These are phyloP conservation scores for Pyrenophora teres DNA, from an alignment of 2,329 filamentous ascomycete genomes.

Conservation along the genomic window DNA sequence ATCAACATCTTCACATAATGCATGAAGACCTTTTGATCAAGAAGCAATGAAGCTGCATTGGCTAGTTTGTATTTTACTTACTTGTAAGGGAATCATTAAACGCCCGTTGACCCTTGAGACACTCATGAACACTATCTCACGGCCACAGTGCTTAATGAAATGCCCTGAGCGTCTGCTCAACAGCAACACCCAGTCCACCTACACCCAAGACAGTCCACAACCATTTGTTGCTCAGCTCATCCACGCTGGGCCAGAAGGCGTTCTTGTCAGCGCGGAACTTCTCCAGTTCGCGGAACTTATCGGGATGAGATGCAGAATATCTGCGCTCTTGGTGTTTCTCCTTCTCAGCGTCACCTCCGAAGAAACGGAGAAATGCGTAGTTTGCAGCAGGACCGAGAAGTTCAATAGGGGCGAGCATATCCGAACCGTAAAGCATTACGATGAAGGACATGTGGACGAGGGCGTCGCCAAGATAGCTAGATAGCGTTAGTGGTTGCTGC, in stretches of 20 bases:
- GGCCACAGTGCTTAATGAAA: conserved; percentile 27
- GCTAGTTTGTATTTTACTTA: neutral
- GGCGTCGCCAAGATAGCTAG: conserved; percentile 64
- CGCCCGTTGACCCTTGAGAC: neutral
- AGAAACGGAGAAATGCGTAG: conserved; percentile 62
- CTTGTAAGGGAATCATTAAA: neutral
- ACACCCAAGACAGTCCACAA: conserved; percentile 58
- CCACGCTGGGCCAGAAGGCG: conserved; percentile 61
- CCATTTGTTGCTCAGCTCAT: conserved; percentile 62
- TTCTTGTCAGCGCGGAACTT: conserved; percentile 61
- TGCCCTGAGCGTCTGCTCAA: conserved; percentile 51
- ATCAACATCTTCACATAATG: too few species aligned
- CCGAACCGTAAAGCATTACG: conserved; percentile 60
- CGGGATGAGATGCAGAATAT: conserved; percentile 56
- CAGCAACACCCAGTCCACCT: conserved; percentile 55
- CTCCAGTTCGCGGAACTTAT: conserved; percentile 60
- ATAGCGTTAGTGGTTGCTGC: neutral
- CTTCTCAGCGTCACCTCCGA: conserved; percentile 62
- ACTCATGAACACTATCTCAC: neutral
- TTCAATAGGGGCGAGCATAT: conserved; percentile 60
- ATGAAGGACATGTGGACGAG: conserved; percentile 65
- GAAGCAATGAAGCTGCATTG: neutral
- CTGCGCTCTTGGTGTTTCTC: conserved; percentile 59
- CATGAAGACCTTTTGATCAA: too few species aligned
- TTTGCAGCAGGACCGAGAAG: conserved; percentile 62